phyloP scores from a whole-genome alignment of 129 eudicot species.

The Flaveria sonorensis region DNA sequence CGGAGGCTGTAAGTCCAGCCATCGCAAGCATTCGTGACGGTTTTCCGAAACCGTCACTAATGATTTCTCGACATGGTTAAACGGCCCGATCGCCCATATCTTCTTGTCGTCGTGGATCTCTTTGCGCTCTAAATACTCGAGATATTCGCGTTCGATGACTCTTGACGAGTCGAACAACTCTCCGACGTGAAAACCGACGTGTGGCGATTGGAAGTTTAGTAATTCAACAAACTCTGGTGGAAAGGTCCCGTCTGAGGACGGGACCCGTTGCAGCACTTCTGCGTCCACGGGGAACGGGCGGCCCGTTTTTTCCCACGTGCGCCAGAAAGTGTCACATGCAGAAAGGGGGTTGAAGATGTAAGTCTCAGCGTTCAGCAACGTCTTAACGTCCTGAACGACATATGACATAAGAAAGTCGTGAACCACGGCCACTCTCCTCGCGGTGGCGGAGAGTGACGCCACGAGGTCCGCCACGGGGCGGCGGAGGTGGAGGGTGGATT shows the following conservation, averaged over 20 bases:
- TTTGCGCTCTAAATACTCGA: constrained; percentile 36
- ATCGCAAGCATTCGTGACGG: constrained; percentile 32
- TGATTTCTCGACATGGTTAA: constrained; percentile 1
- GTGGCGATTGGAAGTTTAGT: neutral
- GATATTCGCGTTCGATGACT: constrained; percentile 35
- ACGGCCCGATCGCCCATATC: constrained; percentile 60
- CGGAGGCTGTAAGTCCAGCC: constrained; percentile 44
- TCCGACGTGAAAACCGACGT: constrained; percentile 30
- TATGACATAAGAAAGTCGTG: constrained; percentile 53
- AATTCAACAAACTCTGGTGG: constrained; percentile 21
- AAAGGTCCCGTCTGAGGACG: constrained; percentile 37
- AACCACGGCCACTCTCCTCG: constrained; percentile 43
- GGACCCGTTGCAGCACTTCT: constrained; percentile 27
- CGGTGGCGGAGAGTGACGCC: constrained; percentile 27
- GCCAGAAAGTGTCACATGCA: constrained; percentile 35
- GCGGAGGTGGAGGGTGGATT: constrained; percentile 45
- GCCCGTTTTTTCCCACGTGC: constrained; percentile 17
- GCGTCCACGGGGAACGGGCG: constrained; percentile 27
- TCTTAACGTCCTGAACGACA: constrained; percentile 49
- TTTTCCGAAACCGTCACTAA: neutral
- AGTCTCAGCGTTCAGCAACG: constrained; percentile 46
- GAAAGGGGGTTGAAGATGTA: constrained; percentile 46
- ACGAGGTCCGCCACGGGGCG: constrained; percentile 45
- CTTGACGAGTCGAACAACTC: constrained; percentile 39
- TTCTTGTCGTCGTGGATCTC: constrained; percentile 26